Percentiles rank a stretch among this genome's conserved stretches.
phyloP scores from a whole-genome alignment of 129 eudicot genomes.

The Centrapalus pauciflorus region DNA sequence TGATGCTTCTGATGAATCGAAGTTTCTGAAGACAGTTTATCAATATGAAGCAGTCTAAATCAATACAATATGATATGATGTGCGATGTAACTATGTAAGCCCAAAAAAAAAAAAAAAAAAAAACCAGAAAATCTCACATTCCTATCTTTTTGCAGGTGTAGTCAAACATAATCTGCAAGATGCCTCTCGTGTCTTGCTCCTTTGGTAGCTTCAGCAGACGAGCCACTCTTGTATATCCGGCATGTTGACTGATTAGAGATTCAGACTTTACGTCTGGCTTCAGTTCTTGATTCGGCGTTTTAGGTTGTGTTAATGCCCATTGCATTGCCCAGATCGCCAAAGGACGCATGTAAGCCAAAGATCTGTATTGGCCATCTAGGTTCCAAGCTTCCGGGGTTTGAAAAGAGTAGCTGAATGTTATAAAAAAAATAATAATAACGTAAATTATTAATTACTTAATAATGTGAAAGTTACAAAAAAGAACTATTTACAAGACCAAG shows the following conservation, averaged over 20 bases:
- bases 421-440: not conserved
- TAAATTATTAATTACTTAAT: too few species aligned
- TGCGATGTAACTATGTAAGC: not conserved
- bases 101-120: too few species aligned
- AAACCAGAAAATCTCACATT: conserved; percentile 15
- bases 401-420: conserved; percentile 63
- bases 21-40: conserved; percentile 22
- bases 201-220: conserved; percentile 60
- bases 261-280: conserved; percentile 49
- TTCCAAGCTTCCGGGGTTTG: conserved; percentile 94
- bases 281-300: conserved; percentile 30
- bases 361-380: conserved; percentile 60
- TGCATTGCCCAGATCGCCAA: conserved; percentile 97
- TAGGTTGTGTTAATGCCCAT: conserved; percentile 77
- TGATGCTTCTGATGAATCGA: not conserved
- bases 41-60: conserved; percentile 11
- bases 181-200: conserved; percentile 49
- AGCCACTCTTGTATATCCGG: conserved; percentile 68
- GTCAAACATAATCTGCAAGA: conserved; percentile 61
- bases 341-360: conserved; percentile 86
- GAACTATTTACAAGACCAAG: not conserved
- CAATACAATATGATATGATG: not conserved
- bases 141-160: conserved; percentile 60
- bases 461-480: not conserved
- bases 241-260: conserved; percentile 53